Percentiles rank a stretch among this genome's conserved stretches.
These are phyloP conservation scores for Rhodotorula kratochvilovae DNA, from an alignment of 768 basidiomycete genomes.

Conservation along the genomic window DNA sequence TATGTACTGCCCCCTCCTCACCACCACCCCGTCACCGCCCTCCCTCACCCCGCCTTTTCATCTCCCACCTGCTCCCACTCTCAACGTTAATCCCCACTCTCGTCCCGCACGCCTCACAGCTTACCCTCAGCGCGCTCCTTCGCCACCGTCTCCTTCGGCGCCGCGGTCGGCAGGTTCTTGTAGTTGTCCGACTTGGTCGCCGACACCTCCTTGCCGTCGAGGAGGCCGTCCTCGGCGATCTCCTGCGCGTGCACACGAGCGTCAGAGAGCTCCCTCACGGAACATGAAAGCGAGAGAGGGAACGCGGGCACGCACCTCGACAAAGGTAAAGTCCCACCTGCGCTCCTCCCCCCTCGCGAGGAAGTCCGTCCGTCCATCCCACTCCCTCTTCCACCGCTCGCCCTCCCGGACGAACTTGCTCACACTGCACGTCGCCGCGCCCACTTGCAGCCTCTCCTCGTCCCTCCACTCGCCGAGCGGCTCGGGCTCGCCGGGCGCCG, in stretches of 20 bases:
- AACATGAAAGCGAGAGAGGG: background rate
- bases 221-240: conserved; percentile 34
- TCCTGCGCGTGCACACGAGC: conserved; percentile 5
- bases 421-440: conserved; percentile 31
- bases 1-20: too few species aligned
- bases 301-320: conserved; percentile 26
- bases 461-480: conserved; percentile 10
- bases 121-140: background rate
- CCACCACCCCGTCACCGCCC: too few species aligned
- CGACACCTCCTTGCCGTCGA: conserved; percentile 15
- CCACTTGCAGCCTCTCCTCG: background rate
- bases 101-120: background rate
- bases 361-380: conserved; percentile 31
- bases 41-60: too few species aligned
- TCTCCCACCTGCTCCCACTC: too few species aligned
- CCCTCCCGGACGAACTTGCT: conserved; percentile 25
- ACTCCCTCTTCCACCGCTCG: conserved; percentile 10
- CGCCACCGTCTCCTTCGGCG: background rate
- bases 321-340: too few species aligned
- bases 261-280: too few species aligned
- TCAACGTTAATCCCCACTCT: too few species aligned
- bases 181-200: conserved; percentile 29
- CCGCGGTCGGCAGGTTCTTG: conserved; percentile 25
- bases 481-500: background rate
- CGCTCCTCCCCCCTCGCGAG: conserved; percentile 23